Base-by-base conservation (phyloP, 2,329 filamentous ascomycete species). In the Fusarium sp. region DNA sequence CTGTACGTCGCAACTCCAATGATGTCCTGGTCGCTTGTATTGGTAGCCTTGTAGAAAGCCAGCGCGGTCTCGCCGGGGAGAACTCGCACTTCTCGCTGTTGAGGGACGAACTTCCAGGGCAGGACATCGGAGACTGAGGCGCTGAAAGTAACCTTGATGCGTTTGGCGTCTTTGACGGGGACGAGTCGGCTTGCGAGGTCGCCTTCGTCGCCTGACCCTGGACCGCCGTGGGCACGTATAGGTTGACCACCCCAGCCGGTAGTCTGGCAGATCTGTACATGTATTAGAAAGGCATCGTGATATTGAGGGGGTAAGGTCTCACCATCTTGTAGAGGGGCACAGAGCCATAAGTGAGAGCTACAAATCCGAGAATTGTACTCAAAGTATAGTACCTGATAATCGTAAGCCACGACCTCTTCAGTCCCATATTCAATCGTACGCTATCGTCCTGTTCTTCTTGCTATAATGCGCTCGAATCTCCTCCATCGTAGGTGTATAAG, bases 1-100 rank as follows among this genome's bases (percentile, higher is more conserved):
- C 94, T 97, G 83, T 99, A 99, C 12, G 96, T 99, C 15, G 96
- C 96, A 46, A 99, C 95, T 52, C 96, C 96, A 78, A 99, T 98
- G 76, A 99, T 98, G 84, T 99, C 97, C 72, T 93, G 90, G 71
- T 93, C 89, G 68, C 93, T 94, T 73, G 90, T 92, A 85, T 99
- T 99, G 62, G 94, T 98, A 17, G 96, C 96, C 11, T 94, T 99
- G 84, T 98, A 99, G 82, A 99, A 99, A 7, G 97, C 96, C 73
- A 99, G 86, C 8, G 96, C 96, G 5, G 96, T 99, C 86, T 99
- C 96, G 72, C 97, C 97, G 0, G 96, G 97, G 4, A 98, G 87
- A 2, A 99, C 95, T 62, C 94, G 91, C 57, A 99, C 96, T 85
- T 99, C 96, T 64, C 95, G 93, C 85, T 99, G 96, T 83, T 99